These are phyloP conservation scores for Diaporthe citriasiana DNA, from an alignment of 2,329 filamentous ascomycete species.

Conservation along the genomic window DNA sequence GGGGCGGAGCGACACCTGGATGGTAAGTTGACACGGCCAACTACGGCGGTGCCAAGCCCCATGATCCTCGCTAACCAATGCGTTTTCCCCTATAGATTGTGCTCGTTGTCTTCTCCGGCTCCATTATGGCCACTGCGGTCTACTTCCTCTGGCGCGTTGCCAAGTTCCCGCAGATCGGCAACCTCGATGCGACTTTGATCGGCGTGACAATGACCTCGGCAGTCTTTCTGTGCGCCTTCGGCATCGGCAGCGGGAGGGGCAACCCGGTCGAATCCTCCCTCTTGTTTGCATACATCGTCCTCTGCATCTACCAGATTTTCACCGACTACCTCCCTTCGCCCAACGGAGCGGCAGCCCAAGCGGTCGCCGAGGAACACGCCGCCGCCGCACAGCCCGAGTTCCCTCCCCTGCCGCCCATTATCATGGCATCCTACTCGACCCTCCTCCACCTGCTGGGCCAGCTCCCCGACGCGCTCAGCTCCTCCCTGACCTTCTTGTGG, in stretches of 20 bases:
- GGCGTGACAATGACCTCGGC: constrained; percentile 93
- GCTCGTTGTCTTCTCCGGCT: constrained; percentile 88
- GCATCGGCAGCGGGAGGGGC: constrained; percentile 92
- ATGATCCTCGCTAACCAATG: constrained; percentile 50
- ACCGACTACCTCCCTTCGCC: constrained; percentile 93
- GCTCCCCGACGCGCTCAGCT: constrained; percentile 86
- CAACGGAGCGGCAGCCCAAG: constrained; percentile 61
- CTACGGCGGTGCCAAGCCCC: constrained; percentile 1
- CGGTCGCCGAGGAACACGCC: constrained; percentile 64
- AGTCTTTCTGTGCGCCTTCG: constrained; percentile 92
- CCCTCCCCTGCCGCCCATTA: constrained; percentile 94
- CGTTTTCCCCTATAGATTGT: constrained; percentile 75
- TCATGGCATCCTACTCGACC: constrained; percentile 98
- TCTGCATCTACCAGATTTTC: constrained; percentile 99
- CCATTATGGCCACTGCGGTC: constrained; percentile 91
- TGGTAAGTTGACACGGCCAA: constrained; percentile 71
- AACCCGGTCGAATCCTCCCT: constrained; percentile 96
- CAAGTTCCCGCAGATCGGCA: constrained; percentile 92
- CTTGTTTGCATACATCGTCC: constrained; percentile 96
- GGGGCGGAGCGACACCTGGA: constrained; percentile 95
- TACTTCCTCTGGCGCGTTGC: constrained; percentile 98
- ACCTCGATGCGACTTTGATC: constrained; percentile 92
- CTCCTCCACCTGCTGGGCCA: constrained; percentile 86
- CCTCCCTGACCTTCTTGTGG: constrained; percentile 86
- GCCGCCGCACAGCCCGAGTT: constrained; percentile 81